Evolutionary conservation across 306 rosid species (phyloP).

Genomic region (Acacia acuminata): DNA sequence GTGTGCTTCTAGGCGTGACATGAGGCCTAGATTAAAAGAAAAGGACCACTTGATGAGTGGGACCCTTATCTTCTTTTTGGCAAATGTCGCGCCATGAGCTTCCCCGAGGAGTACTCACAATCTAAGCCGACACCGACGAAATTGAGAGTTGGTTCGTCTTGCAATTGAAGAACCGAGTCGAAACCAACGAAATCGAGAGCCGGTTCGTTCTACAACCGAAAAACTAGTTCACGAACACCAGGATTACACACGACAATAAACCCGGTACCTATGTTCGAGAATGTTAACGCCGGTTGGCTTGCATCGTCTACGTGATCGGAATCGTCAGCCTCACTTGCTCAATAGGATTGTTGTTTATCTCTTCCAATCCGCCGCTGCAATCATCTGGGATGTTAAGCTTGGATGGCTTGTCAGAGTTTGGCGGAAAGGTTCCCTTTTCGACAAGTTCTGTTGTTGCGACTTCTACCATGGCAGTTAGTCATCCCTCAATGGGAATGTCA

Average conservation of each 20-base stretch:
- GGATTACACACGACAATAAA: constrained; percentile 51
- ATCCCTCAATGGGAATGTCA: too few species aligned
- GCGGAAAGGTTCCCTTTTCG: too few species aligned
- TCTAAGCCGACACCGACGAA: constrained; percentile 64
- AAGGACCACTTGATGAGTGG: constrained; percentile 64
- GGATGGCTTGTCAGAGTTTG: too few species aligned
- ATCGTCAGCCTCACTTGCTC: constrained; percentile 88
- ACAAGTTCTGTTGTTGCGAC: too few species aligned
- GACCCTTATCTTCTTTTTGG: constrained; percentile 24
- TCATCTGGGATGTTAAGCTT: constrained; percentile 23
- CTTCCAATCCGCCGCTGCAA: not conserved
- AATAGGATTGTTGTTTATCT: constrained; percentile 66
- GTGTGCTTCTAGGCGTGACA: too few species aligned
- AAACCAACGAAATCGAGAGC: constrained; percentile 35
- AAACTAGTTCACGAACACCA: constrained; percentile 78
- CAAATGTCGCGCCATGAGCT: constrained; percentile 81
- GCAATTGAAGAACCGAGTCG: too few species aligned
- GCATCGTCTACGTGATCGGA: constrained; percentile 70
- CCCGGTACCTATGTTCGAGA: constrained; percentile 89
- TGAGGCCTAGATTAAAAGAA: constrained; percentile 73
- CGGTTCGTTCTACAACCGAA: constrained; percentile 66
- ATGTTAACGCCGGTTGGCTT: constrained; percentile 62
- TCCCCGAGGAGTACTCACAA: constrained; percentile 71
- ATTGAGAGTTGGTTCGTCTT: too few species aligned
- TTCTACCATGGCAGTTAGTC: too few species aligned